Base-by-base conservation (phyloP, 23 red algal species). In the Cyanidioschyzon merolae region DNA sequence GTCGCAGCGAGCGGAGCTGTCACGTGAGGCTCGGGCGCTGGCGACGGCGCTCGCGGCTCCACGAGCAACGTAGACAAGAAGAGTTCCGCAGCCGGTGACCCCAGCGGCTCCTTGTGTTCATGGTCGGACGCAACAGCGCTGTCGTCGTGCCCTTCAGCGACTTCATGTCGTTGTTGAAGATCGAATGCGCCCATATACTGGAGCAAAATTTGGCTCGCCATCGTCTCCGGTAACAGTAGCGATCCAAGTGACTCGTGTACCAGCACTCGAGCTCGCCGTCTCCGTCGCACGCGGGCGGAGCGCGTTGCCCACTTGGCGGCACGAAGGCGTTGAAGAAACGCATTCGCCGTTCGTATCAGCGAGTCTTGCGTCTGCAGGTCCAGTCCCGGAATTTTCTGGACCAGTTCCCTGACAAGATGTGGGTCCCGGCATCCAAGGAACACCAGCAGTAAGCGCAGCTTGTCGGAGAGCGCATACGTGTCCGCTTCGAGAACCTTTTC, bases 101-200 rank as follows among this genome's bases (percentile, higher is more conserved):
- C 7, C 45, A 15, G 12, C 12, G 21, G 45, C 45, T 21, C 7
- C 12, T 54, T 21, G 45, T 21, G 12, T 54, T 54, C 45, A 7
- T 54, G 45, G 12, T 54, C 45, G 12, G 45, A 54, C 21, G 45
- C 45, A 54, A 15, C 21, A 21, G 12, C 45, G 7, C 45, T 54
- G 21, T 54, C 45, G 21, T 54, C 45, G 45, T 21, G 12, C 21
- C 12, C 12, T 21, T 15, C 45, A 21, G 12, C 21, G 12, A 54
- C 21, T 21, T 54, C 45, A 21, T 54, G 7, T 21, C 21, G 7
- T 21, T 54, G 45, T 15, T 54, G 45, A 7, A 21, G 7, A 54
- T 54, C 45, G 21, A 54, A 54, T 7, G 45, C 45, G 21, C 45
- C 45, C 12, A 71, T 71, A 27, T 71, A 71, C 63, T 71, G 63